Percentiles rank a stretch among this genome's conserved stretches.
Evolutionary conservation across 768 basidiomycete species (phyloP).

Genomic region (Boletales sp.): DNA sequence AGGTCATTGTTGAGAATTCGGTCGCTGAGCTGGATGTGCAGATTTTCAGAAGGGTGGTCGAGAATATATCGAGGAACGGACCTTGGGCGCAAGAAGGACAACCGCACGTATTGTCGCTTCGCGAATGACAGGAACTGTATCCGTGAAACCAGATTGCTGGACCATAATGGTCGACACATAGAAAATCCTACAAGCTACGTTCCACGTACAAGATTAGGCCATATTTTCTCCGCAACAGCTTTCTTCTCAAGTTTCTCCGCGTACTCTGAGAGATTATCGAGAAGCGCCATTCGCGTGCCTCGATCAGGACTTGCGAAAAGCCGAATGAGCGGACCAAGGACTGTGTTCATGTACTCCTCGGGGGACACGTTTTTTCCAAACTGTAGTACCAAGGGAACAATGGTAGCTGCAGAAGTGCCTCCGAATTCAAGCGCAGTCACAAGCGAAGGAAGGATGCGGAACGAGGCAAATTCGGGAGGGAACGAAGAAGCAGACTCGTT

Average conservation of each 20-base stretch:
- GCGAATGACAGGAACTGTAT: slow-evolving; percentile 90
- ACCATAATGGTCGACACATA: background rate
- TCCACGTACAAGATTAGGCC: slow-evolving; percentile 78
- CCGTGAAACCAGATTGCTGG: slow-evolving; percentile 93
- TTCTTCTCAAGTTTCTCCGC: slow-evolving; percentile 85
- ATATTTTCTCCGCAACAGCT: slow-evolving; percentile 82
- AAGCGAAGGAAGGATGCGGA: slow-evolving; percentile 86
- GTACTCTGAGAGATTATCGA: slow-evolving; percentile 83
- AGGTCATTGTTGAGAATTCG: slow-evolving; percentile 96
- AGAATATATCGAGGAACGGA: slow-evolving; percentile 23
- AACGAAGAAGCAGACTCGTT: slow-evolving; percentile 79
- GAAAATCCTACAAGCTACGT: background rate
- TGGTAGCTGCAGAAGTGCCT: slow-evolving; percentile 68
- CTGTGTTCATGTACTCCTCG: slow-evolving; percentile 63
- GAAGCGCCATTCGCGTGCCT: slow-evolving; percentile 88
- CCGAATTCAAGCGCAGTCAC: slow-evolving; percentile 75
- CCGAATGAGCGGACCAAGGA: slow-evolving; percentile 78
- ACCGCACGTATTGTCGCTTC: slow-evolving; percentile 93
- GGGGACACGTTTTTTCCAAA: slow-evolving; percentile 70
- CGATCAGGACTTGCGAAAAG: slow-evolving; percentile 88
- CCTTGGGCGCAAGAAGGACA: slow-evolving; percentile 81
- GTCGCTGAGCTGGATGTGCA: slow-evolving; percentile 63
- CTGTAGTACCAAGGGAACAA: slow-evolving; percentile 81
- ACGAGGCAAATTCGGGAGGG: slow-evolving; percentile 80
- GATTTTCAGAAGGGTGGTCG: background rate